Conservation (phyloP, 441 rosid genomes). For the Erodium trifolium region DNA sequence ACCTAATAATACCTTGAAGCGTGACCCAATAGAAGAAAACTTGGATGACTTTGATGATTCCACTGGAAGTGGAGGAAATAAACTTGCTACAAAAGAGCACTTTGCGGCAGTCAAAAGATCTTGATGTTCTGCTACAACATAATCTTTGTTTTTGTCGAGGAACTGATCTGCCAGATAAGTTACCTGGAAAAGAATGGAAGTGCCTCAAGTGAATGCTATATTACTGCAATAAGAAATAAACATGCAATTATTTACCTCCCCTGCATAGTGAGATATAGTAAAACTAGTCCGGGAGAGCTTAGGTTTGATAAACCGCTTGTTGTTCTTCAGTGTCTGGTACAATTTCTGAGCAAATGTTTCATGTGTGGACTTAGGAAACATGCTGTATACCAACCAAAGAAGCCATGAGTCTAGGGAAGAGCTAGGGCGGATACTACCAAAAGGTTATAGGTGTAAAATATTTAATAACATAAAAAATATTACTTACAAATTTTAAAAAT, state of each 20-base stretch:
- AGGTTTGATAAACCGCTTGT: slow-evolving; percentile 94
- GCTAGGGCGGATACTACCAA: not conserved
- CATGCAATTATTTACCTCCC: slow-evolving; percentile 61
- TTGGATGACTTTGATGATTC: slow-evolving; percentile 95
- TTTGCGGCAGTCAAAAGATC: slow-evolving; percentile 79
- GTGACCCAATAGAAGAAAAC: slow-evolving; percentile 97
- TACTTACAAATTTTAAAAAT: not conserved
- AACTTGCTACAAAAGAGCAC: slow-evolving; percentile 72
- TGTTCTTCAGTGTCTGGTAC: slow-evolving; percentile 91
- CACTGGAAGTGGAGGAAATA: slow-evolving; percentile 87
- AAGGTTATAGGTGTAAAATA: not conserved
- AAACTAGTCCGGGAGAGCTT: slow-evolving; percentile 98
- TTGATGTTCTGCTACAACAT: slow-evolving; percentile 99
- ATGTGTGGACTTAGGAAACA: slow-evolving; percentile 99
- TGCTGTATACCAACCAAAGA: slow-evolving; percentile 46
- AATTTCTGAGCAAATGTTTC: slow-evolving; percentile 99
- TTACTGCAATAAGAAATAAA: slow-evolving; percentile 7
- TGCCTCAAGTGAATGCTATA: slow-evolving; percentile 19
- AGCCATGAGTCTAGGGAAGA: slow-evolving; percentile 20
- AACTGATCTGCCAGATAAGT: slow-evolving; percentile 86
- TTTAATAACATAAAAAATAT: not conserved
- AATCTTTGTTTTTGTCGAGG: slow-evolving; percentile 99
- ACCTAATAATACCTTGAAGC: slow-evolving; percentile 70
- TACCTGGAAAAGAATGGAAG: slow-evolving; percentile 43
- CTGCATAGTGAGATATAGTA: slow-evolving; percentile 95